These are phyloP conservation scores for Fusarium heterosporum DNA, from an alignment of 2,329 filamentous ascomycete species.

Conservation along the genomic window DNA sequence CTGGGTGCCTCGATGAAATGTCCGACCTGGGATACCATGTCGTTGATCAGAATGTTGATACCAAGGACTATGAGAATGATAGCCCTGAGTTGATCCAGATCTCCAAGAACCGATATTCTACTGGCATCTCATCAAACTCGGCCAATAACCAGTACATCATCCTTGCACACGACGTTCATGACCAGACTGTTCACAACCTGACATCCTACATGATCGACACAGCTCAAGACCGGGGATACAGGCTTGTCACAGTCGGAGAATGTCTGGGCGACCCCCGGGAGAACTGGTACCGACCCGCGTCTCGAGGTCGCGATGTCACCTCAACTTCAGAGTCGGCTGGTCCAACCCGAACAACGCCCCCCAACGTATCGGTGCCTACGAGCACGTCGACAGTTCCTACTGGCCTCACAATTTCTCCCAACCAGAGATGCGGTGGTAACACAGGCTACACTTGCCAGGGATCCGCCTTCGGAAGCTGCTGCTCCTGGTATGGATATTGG, in stretches of 20 bases:
- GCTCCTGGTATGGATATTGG: slow-evolving; percentile 57
- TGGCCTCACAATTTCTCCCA: slow-evolving; percentile 46
- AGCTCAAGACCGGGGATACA: slow-evolving; percentile 57
- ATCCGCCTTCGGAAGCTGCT: slow-evolving; percentile 54
- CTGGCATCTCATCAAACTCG: slow-evolving; percentile 51
- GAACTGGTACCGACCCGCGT: slow-evolving; percentile 63
- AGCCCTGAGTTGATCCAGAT: slow-evolving; percentile 61
- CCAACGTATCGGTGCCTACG: slow-evolving; percentile 28
- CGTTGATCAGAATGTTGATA: slow-evolving; percentile 69
- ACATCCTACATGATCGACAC: slow-evolving; percentile 57
- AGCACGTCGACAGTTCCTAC: slow-evolving; percentile 34
- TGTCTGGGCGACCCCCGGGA: slow-evolving; percentile 65
- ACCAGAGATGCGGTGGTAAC: slow-evolving; percentile 54
- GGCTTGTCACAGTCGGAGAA: slow-evolving; percentile 66
- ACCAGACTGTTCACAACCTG: slow-evolving; percentile 59
- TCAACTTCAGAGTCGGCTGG: slow-evolving; percentile 12
- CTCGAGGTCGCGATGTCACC: slow-evolving; percentile 26
- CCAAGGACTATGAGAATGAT: slow-evolving; percentile 69
- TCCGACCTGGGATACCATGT: slow-evolving; percentile 64
- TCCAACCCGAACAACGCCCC: slow-evolving; percentile 24
- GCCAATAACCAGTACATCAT: slow-evolving; percentile 58
- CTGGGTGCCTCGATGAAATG: slow-evolving; percentile 55
- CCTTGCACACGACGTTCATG: slow-evolving; percentile 65
- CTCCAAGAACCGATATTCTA: slow-evolving; percentile 55
- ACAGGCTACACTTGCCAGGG: slow-evolving; percentile 53